A percentile compares a stretch with the other conserved stretches of the same genome.
Conservation (phyloP, 805 yeast genomes). For the Yarrowia sp. region DNA sequence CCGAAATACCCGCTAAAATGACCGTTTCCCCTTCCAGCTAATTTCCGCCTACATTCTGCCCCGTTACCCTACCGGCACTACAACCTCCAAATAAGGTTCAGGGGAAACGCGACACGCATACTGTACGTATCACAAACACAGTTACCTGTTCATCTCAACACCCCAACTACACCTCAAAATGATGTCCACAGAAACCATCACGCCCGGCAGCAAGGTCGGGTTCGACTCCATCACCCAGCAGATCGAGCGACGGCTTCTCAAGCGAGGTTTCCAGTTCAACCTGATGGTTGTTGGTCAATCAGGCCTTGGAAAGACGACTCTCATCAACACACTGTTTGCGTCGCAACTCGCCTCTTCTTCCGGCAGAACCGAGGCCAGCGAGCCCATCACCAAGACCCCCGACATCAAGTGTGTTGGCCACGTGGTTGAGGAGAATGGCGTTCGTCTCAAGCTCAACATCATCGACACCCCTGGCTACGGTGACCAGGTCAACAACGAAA, state of each 20-base stretch:
- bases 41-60: neutral
- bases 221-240: slow-evolving; percentile 95
- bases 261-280: slow-evolving; percentile 91
- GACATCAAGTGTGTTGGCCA: slow-evolving; percentile 56
- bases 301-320: slow-evolving; percentile 91
- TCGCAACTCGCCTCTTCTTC: slow-evolving; percentile 70
- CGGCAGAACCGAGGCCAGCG: slow-evolving; percentile 66
- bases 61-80: neutral
- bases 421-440: slow-evolving; percentile 78
- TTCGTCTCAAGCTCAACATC: slow-evolving; percentile 77
- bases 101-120: slow-evolving; percentile 26
- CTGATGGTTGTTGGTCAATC: slow-evolving; percentile 88
- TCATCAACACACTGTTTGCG: slow-evolving; percentile 86
- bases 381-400: slow-evolving; percentile 80
- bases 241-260: slow-evolving; percentile 86
- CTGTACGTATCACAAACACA: slow-evolving; percentile 15
- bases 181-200: slow-evolving; percentile 34
- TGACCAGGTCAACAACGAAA: slow-evolving; percentile 91
- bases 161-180: neutral
- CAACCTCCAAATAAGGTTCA: neutral
- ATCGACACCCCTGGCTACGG: slow-evolving; percentile 99
- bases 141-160: neutral
- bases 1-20: neutral
- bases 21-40: neutral
- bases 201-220: slow-evolving; percentile 84